phyloP scores from a whole-genome alignment of 2,329 filamentous ascomycete genomes.

The Nemania serpens region DNA sequence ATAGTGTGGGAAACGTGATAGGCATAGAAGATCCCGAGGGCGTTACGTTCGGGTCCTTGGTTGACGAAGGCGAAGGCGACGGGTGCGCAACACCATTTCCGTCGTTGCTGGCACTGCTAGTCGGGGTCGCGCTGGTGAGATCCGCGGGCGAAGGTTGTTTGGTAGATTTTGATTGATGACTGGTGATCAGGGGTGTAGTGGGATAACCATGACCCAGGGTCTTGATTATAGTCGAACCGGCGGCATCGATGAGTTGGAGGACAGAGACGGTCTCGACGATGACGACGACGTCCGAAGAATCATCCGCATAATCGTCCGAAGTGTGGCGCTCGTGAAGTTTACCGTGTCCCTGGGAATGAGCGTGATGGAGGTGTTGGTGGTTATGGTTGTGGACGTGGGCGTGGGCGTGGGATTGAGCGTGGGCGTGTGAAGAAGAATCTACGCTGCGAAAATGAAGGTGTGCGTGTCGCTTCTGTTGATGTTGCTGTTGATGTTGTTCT shows the following conservation, averaged over 20 bases:
- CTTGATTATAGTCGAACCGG: slow-evolving; percentile 51
- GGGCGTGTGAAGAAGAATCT: slow-evolving; percentile 17
- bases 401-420: slow-evolving; percentile 35
- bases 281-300: slow-evolving; percentile 40
- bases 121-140: slow-evolving; percentile 41
- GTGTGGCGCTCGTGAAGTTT: slow-evolving; percentile 31
- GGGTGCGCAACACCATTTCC: slow-evolving; percentile 32
- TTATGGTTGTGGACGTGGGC: slow-evolving; percentile 39
- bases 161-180: slow-evolving; percentile 33
- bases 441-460: slow-evolving; percentile 39
- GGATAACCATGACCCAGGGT: slow-evolving; percentile 46
- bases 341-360: slow-evolving; percentile 35
- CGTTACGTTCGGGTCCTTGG: slow-evolving; percentile 36
- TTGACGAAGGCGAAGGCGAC: slow-evolving; percentile 28
- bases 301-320: slow-evolving; percentile 13
- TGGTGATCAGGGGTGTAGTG: slow-evolving; percentile 22
- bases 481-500: slow-evolving; percentile 3
- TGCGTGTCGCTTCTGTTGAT: slow-evolving; percentile 33
- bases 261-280: slow-evolving; percentile 62
- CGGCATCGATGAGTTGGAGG: slow-evolving; percentile 56
- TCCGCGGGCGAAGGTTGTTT: slow-evolving; percentile 41
- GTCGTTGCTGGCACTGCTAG: slow-evolving; percentile 14
- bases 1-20: slow-evolving; percentile 41
- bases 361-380: slow-evolving; percentile 40
- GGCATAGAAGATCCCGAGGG: slow-evolving; percentile 41